Percentiles rank a stretch among this genome's conserved stretches.
Evolutionary conservation across 305 asterid genomes (phyloP).

Genomic region (Solanum aculeatissimum): DNA sequence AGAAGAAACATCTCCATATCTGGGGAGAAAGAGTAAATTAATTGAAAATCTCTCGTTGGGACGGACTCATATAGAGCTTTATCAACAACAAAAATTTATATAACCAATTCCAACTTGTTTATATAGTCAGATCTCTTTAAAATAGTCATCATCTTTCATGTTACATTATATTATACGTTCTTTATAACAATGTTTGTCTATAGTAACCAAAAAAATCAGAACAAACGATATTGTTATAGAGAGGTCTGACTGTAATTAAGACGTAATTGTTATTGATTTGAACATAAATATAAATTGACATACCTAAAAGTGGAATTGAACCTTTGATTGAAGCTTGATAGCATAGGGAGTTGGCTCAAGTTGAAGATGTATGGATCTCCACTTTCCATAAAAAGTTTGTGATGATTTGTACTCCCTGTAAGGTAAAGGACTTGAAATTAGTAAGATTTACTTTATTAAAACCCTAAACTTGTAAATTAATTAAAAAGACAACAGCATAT

Average conservation of each 20-base stretch:
- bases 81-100: neutral
- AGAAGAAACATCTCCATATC: slow-evolving; percentile 43
- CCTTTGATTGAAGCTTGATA: slow-evolving; percentile 5
- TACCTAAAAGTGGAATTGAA: slow-evolving; percentile 37
- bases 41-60: neutral
- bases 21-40: slow-evolving; percentile 1
- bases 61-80: neutral
- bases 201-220: neutral
- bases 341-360: slow-evolving; percentile 52
- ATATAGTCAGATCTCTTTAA: neutral
- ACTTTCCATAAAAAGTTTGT: slow-evolving; percentile 39
- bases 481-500: neutral
- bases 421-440: neutral
- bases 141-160: neutral
- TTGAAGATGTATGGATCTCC: slow-evolving; percentile 50
- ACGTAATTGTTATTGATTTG: neutral
- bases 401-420: slow-evolving; percentile 32
- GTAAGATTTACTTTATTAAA: neutral
- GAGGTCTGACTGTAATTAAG: neutral
- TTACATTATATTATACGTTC: neutral
- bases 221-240: neutral
- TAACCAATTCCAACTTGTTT: neutral
- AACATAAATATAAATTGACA: neutral
- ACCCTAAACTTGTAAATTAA: slow-evolving; percentile 4
- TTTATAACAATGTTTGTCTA: neutral